Evolutionary conservation across 352 stramenopile genomes (phyloP).

Genomic region (Aphanomyces stellatus): DNA sequence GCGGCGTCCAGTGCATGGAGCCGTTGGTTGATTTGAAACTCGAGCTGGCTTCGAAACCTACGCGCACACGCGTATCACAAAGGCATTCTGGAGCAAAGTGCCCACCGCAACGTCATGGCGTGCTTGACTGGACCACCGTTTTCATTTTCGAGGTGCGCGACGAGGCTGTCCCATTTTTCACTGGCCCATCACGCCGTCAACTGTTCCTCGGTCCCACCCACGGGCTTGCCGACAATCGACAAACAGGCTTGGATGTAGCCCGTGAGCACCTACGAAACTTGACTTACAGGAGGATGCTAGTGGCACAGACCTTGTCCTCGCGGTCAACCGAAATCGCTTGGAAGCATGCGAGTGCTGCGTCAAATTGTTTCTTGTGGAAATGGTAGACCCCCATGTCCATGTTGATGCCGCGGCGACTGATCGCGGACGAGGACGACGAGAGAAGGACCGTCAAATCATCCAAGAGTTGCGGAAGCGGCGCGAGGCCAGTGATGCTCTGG

Average conservation of each 20-base stretch:
- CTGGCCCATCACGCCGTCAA: neutral
- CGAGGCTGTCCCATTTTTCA: neutral
- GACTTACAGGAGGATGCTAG: neutral
- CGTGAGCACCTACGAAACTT: neutral
- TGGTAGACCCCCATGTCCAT: conserved; percentile 15
- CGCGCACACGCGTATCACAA: no score
- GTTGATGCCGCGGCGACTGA: neutral
- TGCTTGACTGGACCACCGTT: neutral
- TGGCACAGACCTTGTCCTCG: neutral
- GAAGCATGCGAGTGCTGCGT: neutral
- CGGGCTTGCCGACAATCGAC: neutral
- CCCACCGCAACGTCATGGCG: neutral
- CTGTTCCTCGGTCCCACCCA: neutral
- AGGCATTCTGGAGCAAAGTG: no score
- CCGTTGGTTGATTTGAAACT: neutral
- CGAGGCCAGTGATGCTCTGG: conserved; percentile 2
- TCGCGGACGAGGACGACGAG: neutral
- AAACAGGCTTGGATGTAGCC: conserved; percentile 14
- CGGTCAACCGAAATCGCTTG: neutral
- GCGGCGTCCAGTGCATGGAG: no score
- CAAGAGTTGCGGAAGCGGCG: neutral
- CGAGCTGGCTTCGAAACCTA: conserved; percentile 2
- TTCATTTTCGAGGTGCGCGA: neutral
- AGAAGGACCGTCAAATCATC: neutral
- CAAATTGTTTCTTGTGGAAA: conserved; percentile 16